Conservation (phyloP, 2,329 filamentous ascomycete genomes). For the Neodidymelliopsis sp. region DNA sequence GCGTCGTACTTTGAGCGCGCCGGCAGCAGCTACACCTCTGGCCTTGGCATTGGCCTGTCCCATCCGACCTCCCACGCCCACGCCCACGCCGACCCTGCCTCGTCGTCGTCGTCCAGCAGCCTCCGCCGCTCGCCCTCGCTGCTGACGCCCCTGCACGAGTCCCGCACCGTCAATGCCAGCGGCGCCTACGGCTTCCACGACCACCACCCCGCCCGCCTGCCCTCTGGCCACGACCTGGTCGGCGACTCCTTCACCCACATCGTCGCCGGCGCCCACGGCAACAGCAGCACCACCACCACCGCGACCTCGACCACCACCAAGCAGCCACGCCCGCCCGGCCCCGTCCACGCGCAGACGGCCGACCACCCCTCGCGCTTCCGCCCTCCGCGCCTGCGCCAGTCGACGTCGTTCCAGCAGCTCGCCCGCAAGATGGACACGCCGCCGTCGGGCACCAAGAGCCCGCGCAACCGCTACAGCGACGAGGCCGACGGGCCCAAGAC, state of each 20-base stretch:
- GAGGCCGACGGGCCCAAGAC: conserved; percentile 40
- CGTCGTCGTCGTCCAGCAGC: conserved; percentile 7
- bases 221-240: conserved; percentile 14
- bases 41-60: conserved; percentile 27
- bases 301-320: conserved; percentile 26
- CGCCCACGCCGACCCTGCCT: conserved; percentile 12
- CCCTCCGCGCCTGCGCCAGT: conserved; percentile 49
- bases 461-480: conserved; percentile 51
- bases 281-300: too few relatives aligned
- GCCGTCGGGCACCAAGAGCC: conserved; percentile 46
- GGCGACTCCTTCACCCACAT: conserved; percentile 16
- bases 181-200: conserved; percentile 15
- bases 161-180: conserved; percentile 25
- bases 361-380: conserved; percentile 28
- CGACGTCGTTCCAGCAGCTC: conserved; percentile 53
- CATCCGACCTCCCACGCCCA: conserved; percentile 7
- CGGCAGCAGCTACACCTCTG: conserved; percentile 14
- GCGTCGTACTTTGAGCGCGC: conserved; percentile 29
- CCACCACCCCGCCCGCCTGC: conserved; percentile 1
- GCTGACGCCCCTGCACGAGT: conserved; percentile 23
- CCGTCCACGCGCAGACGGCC: conserved; percentile 38
- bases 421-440: conserved; percentile 55
- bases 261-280: conserved; percentile 11
- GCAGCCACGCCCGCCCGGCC: conserved; percentile 35
- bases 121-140: conserved; percentile 28